Evolutionary conservation across 73 alveolate species (phyloP).

Genomic region (Tetrahymena borealis): DNA sequence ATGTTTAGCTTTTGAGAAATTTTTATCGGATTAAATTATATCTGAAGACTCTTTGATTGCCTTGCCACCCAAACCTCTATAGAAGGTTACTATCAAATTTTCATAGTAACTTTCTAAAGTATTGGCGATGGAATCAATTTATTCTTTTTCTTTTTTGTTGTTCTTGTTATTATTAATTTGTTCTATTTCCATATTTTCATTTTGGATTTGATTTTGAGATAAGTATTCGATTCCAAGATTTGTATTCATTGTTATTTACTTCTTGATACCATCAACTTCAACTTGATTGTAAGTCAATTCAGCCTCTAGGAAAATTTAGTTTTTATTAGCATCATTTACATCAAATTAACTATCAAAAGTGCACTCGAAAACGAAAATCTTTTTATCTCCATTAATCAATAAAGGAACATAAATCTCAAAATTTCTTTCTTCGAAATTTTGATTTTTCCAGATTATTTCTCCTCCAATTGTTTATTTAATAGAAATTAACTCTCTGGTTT

Average conservation of each 20-base stretch:
- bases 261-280: too few species aligned
- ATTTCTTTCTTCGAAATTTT: not conserved
- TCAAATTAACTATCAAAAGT: not conserved
- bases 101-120: not conserved
- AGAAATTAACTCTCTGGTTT: not conserved
- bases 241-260: too few species aligned
- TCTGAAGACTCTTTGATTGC: not conserved
- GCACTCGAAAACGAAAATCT: not conserved
- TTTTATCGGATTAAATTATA: not conserved
- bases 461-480: not conserved
- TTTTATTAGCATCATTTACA: not conserved
- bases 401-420: not conserved
- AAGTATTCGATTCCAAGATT: too few species aligned
- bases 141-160: not conserved
- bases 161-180: too few species aligned
- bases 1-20: not conserved
- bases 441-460: not conserved
- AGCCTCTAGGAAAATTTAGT: not conserved
- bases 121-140: not conserved
- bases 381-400: not conserved
- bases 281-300: not conserved
- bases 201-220: too few species aligned
- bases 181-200: too few species aligned
- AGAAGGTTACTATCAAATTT: not conserved
- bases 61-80: not conserved